Evolutionary conservation across 176 grass and related monocot species (phyloP), one percentile per base, ranked within the genome.

Genomic region (Metroxylon sagu): DNA sequence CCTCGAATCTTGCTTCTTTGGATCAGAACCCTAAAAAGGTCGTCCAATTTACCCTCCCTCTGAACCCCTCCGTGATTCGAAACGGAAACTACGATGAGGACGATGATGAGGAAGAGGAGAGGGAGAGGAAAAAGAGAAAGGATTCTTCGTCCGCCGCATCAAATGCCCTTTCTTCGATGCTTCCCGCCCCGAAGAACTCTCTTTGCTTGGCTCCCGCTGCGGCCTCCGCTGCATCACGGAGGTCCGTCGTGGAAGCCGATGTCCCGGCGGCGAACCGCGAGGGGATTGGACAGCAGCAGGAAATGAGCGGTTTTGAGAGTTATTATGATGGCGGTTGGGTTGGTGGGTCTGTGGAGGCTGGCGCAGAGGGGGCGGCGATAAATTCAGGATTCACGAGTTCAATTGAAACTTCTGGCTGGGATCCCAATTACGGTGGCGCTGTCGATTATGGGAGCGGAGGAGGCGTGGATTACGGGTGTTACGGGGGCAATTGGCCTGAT

Each of bases 111-210:
- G 80, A 73, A 67, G 73, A 68, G 54, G 59, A 49, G 8, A 62
- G 64, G 29, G 57, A 74, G 52, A 71, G 69, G 31, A 60, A 57
- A 50, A 43, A 39, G 18, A 67, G 64, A 51, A 64, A 72, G 14
- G 71, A 61, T 4, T 77, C 74, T 27, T 51, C 75, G 19, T 48
- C 73, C 7, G 52, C 48, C 29, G 65, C 61, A 16, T 64, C 69
- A 16, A 83, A 80, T 5, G 71, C 75, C 30, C 73, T 88, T 12
- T 88, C 83, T 61, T 91, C 84, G 52, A 83, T 88, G 69, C 75
- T 97, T n/a, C 93, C 93, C 50, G 81, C 76, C 63, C 93, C 93
- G 5, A 88, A 82, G 74, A 85, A 83, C 59, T 82, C 93, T 54
- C 63, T 91, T 0, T 85, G 93, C 25, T 76, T 29, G 21, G 67